Conservation (phyloP, 2,329 filamentous ascomycete genomes). For the Juglanconis oblonga region DNA sequence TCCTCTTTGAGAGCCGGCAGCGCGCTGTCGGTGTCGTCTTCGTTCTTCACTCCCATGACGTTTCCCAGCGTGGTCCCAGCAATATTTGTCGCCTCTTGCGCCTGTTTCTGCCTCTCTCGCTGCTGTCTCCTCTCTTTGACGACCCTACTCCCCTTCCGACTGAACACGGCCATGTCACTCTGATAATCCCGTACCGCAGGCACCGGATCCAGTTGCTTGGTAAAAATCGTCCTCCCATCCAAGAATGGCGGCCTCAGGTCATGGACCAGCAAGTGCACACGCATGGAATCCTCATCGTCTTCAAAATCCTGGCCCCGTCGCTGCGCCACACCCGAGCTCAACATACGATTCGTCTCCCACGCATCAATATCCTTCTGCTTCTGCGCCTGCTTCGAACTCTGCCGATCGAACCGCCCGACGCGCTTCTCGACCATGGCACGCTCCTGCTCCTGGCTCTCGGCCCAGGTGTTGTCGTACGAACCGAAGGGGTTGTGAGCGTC, state of each 20-base stretch:
- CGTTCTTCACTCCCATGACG: conserved; percentile 92
- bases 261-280: conserved; percentile 89
- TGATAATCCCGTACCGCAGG: conserved; percentile 90
- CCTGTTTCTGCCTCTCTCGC: conserved; percentile 88
- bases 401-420: conserved; percentile 60
- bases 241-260: conserved; percentile 92
- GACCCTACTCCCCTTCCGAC: conserved; percentile 88
- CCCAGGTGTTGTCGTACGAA: conserved; percentile 69
- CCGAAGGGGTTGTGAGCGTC: conserved; percentile 92
- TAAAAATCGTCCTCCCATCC: conserved; percentile 93
- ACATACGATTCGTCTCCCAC: conserved; percentile 98
- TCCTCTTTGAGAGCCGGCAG: conserved; percentile 72
- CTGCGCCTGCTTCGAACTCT: conserved; percentile 74
- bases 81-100: conserved; percentile 89
- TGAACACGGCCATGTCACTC: conserved; percentile 98
- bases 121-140: conserved; percentile 90
- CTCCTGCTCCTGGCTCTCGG: conserved; percentile 68
- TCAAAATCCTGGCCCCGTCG: conserved; percentile 78
- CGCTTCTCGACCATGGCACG: conserved; percentile 77
- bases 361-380: conserved; percentile 94
- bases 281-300: conserved; percentile 84
- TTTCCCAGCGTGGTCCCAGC: conserved; percentile 91
- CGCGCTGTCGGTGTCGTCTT: conserved; percentile 89
- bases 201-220: conserved; percentile 92
- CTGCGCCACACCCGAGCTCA: conserved; percentile 93